A percentile compares a stretch with the other conserved stretches of the same genome.
Evolutionary conservation across 2,329 filamentous ascomycete species (phyloP).

Genomic region (Cladobotryum mycophilum): DNA sequence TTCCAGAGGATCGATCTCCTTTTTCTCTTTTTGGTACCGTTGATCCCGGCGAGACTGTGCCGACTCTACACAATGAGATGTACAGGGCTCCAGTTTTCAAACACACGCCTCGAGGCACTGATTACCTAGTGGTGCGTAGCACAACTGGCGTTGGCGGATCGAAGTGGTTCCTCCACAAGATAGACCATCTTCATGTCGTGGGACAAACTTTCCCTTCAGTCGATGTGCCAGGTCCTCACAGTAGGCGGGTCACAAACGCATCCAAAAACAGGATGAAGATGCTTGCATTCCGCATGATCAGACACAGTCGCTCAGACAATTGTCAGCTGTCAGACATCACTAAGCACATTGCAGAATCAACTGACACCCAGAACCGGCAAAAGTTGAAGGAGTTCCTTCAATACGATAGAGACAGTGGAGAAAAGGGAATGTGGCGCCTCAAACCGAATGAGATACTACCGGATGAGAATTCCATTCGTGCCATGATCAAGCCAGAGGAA

Average conservation of each 20-base stretch:
- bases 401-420: slow-evolving; percentile 69
- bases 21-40: slow-evolving; percentile 95
- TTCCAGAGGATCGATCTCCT: slow-evolving; percentile 91
- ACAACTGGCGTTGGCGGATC: slow-evolving; percentile 73
- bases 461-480: slow-evolving; percentile 72
- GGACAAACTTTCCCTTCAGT: slow-evolving; percentile 89
- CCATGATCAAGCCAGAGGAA: slow-evolving; percentile 92
- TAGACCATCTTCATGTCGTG: slow-evolving; percentile 85
- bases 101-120: slow-evolving; percentile 68
- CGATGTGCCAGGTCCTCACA: slow-evolving; percentile 89
- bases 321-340: slow-evolving; percentile 80
- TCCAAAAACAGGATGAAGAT: slow-evolving; percentile 95
- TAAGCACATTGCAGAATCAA: slow-evolving; percentile 84
- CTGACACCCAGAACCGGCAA: slow-evolving; percentile 90
- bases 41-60: slow-evolving; percentile 81
- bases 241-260: slow-evolving; percentile 92
- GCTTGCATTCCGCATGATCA: slow-evolving; percentile 84
- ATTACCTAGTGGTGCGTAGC: slow-evolving; percentile 82
- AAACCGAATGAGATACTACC: slow-evolving; percentile 66
- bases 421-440: slow-evolving; percentile 77
- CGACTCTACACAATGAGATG: slow-evolving; percentile 91
- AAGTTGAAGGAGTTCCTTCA: slow-evolving; percentile 95
- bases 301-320: slow-evolving; percentile 62
- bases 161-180: slow-evolving; percentile 76
- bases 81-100: slow-evolving; percentile 91